Evolutionary conservation across 1,284 basidiomycete genomes (phyloP).

Genomic region (Apiotrichum domesticum): DNA sequence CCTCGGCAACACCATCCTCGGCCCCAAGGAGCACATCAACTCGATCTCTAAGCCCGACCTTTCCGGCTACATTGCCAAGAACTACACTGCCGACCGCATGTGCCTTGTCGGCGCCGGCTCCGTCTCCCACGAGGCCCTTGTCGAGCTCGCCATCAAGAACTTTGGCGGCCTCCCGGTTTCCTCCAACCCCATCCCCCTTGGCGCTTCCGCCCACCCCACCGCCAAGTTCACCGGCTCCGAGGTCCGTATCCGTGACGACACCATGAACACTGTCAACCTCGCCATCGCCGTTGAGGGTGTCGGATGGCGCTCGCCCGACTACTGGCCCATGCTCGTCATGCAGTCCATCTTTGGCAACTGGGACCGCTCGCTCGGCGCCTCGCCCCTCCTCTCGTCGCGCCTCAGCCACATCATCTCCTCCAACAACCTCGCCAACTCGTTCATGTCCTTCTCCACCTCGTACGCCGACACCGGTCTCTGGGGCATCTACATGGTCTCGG

Average conservation of each 20-base stretch:
- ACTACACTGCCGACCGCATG: slow-evolving; percentile 99
- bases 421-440: slow-evolving; percentile 97
- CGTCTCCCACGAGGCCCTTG: slow-evolving; percentile 85
- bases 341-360: slow-evolving; percentile 99
- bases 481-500: slow-evolving; percentile 96
- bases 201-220: slow-evolving; percentile 63
- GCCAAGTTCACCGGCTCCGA: slow-evolving; percentile 89
- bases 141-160: slow-evolving; percentile 90
- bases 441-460: slow-evolving; percentile 99
- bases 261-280: slow-evolving; percentile 79
- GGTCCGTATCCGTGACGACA: slow-evolving; percentile 92
- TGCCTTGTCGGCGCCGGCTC: slow-evolving; percentile 96
- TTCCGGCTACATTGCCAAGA: slow-evolving; percentile 85
- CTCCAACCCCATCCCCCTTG: slow-evolving; percentile 79
- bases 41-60: slow-evolving; percentile 93
- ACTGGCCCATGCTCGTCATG: slow-evolving; percentile 99
- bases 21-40: slow-evolving; percentile 92
- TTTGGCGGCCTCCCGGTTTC: slow-evolving; percentile 87
- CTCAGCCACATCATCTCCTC: slow-evolving; percentile 86
- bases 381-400: slow-evolving; percentile 80
- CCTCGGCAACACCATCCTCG: slow-evolving; percentile 94
- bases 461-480: slow-evolving; percentile 99
- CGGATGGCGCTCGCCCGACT: slow-evolving; percentile 95
- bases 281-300: slow-evolving; percentile 98
- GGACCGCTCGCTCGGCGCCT: slow-evolving; percentile 93